Evolutionary conservation across 495 filamentous ascomycete genomes (phyloP), one percentile per base, ranked within the genome.

Genomic region (Neurospora hispaniola): DNA sequence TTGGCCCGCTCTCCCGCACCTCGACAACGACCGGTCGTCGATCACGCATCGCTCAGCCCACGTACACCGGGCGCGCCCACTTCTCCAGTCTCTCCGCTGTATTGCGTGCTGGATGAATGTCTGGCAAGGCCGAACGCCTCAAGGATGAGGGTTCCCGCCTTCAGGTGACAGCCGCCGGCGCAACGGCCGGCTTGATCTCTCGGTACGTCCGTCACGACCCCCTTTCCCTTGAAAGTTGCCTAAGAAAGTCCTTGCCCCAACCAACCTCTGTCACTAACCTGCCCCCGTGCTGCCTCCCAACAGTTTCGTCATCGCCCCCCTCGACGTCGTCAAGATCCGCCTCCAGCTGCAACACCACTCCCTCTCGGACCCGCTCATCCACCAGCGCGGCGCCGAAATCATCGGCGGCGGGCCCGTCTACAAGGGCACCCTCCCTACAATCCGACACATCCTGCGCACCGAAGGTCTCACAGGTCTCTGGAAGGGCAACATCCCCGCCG

Each of bases 401-500:
- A 80, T 87, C 69, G 78, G 74, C 74, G 80, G 82, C 70, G 89
- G 90, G 9, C 92, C 91, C 48, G 81, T 92, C 18, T 94, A 93
- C 83, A 91, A 90, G 78, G 93, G 94, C 74, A 96, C 94, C 0
- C 72, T 94, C 18, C 85, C 87, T 16, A 96, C 95, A 8, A 86
- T 97, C 79, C 86, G 86, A 46, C 84, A 88, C 39, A 98, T 99
- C 78, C 75, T 94, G 46, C 82, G 81, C 31, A 82, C 92, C 72
- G 95, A 98, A 79, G 95, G 96, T 16, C 80, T 97, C 74, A 90
- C 91, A 2, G 95, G 89, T 70, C 88, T 99, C 69, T 99, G 96
- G 96, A 98, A 98, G 85, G 96, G 96, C 81, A 99, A 99, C 80
- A 88, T 98, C 73, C 93, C 96, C 71, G 96, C 96, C 38, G 96